Evolutionary conservation across 2,329 filamentous ascomycete genomes (phyloP).

Genomic region (Colletotrichum sp.): DNA sequence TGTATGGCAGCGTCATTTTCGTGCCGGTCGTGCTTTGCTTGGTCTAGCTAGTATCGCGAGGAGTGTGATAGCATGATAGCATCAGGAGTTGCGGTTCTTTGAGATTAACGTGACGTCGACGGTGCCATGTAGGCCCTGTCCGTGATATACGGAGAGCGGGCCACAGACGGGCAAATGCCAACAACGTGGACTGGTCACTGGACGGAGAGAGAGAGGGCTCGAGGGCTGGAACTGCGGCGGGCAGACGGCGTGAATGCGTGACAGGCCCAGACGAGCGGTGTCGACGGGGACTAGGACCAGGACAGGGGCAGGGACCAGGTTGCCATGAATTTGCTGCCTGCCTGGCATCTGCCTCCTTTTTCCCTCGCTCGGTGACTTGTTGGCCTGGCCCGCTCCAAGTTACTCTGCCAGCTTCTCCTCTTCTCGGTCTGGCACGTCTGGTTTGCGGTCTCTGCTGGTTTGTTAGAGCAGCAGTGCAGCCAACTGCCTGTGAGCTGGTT

Average conservation of each 20-base stretch:
- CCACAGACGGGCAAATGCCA: not conserved
- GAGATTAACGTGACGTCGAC: not conserved
- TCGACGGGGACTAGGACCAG: not conserved
- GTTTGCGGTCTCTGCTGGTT: not conserved
- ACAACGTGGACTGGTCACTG: not conserved
- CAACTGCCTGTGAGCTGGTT: not conserved
- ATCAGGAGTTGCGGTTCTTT: not conserved
- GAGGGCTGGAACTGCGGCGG: not conserved
- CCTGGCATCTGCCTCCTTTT: not conserved
- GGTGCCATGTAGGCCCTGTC: not conserved
- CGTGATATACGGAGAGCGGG: not conserved
- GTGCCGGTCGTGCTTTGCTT: not conserved
- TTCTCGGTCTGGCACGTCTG: not conserved
- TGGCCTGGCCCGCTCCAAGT: not conserved
- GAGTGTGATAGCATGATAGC: not conserved
- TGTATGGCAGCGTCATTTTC: not conserved
- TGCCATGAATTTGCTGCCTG: not conserved
- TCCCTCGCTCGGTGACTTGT: not conserved
- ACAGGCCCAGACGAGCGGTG: slow-evolving; percentile 12
- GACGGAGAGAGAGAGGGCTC: not conserved
- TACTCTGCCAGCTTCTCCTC: not conserved
- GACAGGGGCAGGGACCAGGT: not conserved
- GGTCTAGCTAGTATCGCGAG: not conserved
- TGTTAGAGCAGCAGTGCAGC: not conserved
- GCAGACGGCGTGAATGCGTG: not conserved